A percentile compares a stretch with the other conserved stretches of the same genome.
Evolutionary conservation across 225 moss, liverwort and hornwort species (phyloP).

Genomic region (Asterella californica): DNA sequence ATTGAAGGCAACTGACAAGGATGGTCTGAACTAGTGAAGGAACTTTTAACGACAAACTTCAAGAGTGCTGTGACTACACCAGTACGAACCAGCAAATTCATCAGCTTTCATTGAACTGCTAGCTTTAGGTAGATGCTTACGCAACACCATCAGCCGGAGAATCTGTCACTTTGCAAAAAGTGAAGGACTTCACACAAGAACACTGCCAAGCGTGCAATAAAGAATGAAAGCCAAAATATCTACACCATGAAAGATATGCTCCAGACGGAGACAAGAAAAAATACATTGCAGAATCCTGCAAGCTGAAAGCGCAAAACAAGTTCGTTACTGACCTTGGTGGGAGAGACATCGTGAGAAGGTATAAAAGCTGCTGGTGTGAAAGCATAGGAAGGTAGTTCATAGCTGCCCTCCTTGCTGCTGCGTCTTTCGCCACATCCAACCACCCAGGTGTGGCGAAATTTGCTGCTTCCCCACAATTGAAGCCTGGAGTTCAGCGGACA

Average conservation of each 20-base stretch:
- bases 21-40: not conserved
- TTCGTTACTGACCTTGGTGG: conserved; percentile 51
- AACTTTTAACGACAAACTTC: not conserved
- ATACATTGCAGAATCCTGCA: not conserved
- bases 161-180: not conserved
- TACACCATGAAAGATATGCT: not conserved
- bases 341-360: conserved; percentile 72
- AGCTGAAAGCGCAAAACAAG: not conserved
- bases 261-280: not conserved
- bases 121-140: not conserved
- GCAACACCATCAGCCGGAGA: too few species aligned
- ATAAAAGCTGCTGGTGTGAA: conserved; percentile 95
- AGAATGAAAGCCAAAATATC: not conserved
- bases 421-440: conserved; percentile 89
- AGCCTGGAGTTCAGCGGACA: conserved; percentile 45
- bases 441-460: conserved; percentile 96
- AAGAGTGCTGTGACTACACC: not conserved
- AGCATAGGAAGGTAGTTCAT: conserved; percentile 98
- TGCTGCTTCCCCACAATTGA: conserved; percentile 97
- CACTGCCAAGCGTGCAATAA: not conserved
- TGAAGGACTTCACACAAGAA: not conserved
- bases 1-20: not conserved
- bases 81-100: not conserved
- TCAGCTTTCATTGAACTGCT: not conserved
- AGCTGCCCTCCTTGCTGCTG: conserved; percentile 88